Conservation (phyloP, 1,139 yeast genomes). For the Saccharomyces hybrid region DNA sequence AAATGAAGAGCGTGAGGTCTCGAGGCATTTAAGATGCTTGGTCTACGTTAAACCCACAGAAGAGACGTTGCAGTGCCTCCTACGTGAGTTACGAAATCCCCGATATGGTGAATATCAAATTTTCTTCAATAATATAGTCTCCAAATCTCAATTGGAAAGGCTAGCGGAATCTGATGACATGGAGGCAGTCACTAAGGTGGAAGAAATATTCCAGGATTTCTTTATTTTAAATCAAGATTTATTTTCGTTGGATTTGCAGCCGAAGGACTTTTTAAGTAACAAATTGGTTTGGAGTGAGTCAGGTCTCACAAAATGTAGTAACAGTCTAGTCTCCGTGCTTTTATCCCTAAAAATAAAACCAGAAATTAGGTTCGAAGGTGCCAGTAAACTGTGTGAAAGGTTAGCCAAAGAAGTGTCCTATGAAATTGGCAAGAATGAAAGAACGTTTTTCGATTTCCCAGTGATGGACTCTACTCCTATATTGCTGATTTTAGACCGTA, state of each 20-base stretch:
- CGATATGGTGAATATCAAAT: slow-evolving; percentile 71
- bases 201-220: slow-evolving; percentile 81
- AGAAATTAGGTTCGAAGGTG: slow-evolving; percentile 63
- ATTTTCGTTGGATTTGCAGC: slow-evolving; percentile 40
- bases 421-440: slow-evolving; percentile 49
- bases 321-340: slow-evolving; percentile 55
- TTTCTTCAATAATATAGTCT: slow-evolving; percentile 65
- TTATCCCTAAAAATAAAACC: slow-evolving; percentile 74
- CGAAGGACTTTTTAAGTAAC: slow-evolving; percentile 18
- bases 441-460: slow-evolving; percentile 58
- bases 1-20: slow-evolving; percentile 55
- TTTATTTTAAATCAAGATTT: slow-evolving; percentile 63
- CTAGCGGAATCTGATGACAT: slow-evolving; percentile 86
- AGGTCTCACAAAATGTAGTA: slow-evolving; percentile 42
- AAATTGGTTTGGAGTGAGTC: slow-evolving; percentile 39
- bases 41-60: slow-evolving; percentile 70
- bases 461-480: slow-evolving; percentile 62
- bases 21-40: slow-evolving; percentile 79
- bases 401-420: slow-evolving; percentile 64
- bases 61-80: slow-evolving; percentile 51
- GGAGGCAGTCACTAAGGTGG: slow-evolving; percentile 67
- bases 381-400: slow-evolving; percentile 38
- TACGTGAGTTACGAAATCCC: slow-evolving; percentile 65
- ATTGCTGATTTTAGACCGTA: slow-evolving; percentile 68
- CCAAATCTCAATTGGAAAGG: slow-evolving; percentile 71